Percentiles rank a stretch among this genome's conserved stretches.
These are phyloP conservation scores for Penicillium sclerotiorum DNA, from an alignment of 2,329 filamentous ascomycete genomes.

Conservation along the genomic window DNA sequence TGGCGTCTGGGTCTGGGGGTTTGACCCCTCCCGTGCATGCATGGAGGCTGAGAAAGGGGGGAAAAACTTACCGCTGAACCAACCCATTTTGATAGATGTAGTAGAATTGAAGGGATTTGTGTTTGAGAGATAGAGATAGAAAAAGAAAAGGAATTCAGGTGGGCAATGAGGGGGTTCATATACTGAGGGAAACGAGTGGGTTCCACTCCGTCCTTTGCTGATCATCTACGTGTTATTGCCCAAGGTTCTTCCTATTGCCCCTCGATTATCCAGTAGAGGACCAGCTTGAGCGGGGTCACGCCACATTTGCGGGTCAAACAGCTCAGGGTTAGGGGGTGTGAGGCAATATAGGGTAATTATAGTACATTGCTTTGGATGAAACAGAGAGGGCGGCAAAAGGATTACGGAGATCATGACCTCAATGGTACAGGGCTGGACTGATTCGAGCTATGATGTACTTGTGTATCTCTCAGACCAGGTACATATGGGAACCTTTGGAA, in stretches of 20 bases:
- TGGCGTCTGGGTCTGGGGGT: no score
- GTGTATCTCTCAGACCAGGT: no score
- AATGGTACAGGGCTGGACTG: no score
- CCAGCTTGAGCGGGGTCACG: constrained; percentile 2
- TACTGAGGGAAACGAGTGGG: background rate
- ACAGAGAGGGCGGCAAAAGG: no score
- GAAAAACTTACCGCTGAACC: constrained; percentile 24
- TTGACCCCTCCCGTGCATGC: no score
- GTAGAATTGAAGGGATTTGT: background rate
- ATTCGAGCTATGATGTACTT: no score
- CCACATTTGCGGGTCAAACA: constrained; percentile 1
- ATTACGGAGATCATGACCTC: no score
- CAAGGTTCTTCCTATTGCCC: background rate
- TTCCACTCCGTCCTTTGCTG: background rate
- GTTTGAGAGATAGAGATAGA: background rate
- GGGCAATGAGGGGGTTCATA: constrained; percentile 2
- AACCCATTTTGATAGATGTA: constrained; percentile 27
- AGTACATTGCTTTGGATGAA: background rate
- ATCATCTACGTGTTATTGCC: background rate
- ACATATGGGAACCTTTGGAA: no score
- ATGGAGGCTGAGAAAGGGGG: background rate
- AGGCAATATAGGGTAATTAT: background rate
- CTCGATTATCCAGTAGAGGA: no score
- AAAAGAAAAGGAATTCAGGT: constrained; percentile 3
- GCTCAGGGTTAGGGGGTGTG: constrained; percentile 1